phyloP scores from a whole-genome alignment of 257 asterid species.

The Avicennia marina region DNA sequence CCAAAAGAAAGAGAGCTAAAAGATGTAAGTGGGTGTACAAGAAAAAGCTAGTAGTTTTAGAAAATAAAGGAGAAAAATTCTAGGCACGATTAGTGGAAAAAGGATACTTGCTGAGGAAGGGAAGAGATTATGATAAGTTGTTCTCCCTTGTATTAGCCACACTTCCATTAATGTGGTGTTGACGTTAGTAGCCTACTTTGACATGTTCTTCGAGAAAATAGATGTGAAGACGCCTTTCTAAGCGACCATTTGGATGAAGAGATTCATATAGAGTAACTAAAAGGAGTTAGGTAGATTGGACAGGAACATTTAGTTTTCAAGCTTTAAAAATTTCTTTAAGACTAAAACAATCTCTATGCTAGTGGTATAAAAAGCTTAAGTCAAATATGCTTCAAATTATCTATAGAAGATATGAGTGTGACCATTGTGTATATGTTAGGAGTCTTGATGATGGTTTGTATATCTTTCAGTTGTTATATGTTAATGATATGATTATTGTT shows the following conservation, averaged over 20 bases:
- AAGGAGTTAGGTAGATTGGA: not conserved
- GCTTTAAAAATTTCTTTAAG: not conserved
- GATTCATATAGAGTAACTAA: not conserved
- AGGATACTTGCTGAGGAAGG: not conserved
- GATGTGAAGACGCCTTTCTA: too few relatives aligned
- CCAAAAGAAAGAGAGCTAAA: not conserved
- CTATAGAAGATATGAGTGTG: too few relatives aligned
- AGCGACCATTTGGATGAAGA: not conserved
- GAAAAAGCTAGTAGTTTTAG: not conserved
- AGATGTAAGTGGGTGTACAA: conserved; percentile 1
- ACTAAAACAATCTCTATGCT: too few relatives aligned
- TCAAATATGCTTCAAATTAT: too few relatives aligned
- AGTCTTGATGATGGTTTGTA: not conserved
- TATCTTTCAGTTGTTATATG: not conserved
- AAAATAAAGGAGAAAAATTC: not conserved
- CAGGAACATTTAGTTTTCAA: not conserved
- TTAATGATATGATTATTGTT: conserved; percentile 2
- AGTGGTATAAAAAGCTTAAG: too few relatives aligned
- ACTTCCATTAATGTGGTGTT: not conserved
- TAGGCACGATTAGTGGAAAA: not conserved
- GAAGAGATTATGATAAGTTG: not conserved
- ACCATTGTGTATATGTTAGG: too few relatives aligned
- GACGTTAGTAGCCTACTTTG: not conserved
- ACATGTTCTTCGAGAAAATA: not conserved
- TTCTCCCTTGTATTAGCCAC: not conserved